These are phyloP conservation scores for Otatea glauca DNA, from an alignment of 176 grass and related monocot species.

Conservation along the genomic window DNA sequence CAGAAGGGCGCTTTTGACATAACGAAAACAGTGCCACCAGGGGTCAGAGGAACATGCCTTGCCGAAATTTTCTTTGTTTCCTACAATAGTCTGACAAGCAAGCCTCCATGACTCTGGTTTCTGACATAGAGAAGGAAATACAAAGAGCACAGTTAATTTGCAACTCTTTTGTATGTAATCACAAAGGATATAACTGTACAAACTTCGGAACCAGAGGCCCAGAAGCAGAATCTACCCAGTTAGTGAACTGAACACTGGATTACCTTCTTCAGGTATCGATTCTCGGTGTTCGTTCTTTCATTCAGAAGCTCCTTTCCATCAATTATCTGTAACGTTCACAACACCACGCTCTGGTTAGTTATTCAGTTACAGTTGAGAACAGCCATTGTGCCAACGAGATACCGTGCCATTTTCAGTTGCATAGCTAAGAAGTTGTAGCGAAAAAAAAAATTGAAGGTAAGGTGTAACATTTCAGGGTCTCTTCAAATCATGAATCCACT, in stretches of 20 bases:
- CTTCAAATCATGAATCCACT: background rate
- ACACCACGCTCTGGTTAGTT: background rate
- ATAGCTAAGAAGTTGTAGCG: background rate
- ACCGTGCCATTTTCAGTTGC: background rate
- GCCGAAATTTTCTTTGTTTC: slow-evolving; percentile 93
- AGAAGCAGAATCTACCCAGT: background rate
- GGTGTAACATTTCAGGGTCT: background rate
- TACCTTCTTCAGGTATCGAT: slow-evolving; percentile 83
- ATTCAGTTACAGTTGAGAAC: background rate
- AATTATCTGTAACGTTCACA: slow-evolving; percentile 64
- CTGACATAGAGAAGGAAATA: slow-evolving; percentile 32
- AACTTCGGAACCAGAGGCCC: background rate
- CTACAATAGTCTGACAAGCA: slow-evolving; percentile 93
- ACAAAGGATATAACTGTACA: background rate
- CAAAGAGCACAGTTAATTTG: background rate
- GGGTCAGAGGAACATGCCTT: slow-evolving; percentile 50
- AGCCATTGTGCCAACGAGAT: background rate
- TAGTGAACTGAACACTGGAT: too few relatives aligned
- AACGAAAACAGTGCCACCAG: background rate
- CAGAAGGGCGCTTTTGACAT: background rate
- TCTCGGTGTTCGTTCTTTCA: slow-evolving; percentile 73
- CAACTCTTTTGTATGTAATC: background rate
- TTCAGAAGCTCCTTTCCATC: slow-evolving; percentile 78
- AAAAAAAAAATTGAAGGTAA: background rate
- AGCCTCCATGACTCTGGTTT: slow-evolving; percentile 96